phyloP scores from a whole-genome alignment of 1,284 basidiomycete genomes.

The Fereydounia khargensis region DNA sequence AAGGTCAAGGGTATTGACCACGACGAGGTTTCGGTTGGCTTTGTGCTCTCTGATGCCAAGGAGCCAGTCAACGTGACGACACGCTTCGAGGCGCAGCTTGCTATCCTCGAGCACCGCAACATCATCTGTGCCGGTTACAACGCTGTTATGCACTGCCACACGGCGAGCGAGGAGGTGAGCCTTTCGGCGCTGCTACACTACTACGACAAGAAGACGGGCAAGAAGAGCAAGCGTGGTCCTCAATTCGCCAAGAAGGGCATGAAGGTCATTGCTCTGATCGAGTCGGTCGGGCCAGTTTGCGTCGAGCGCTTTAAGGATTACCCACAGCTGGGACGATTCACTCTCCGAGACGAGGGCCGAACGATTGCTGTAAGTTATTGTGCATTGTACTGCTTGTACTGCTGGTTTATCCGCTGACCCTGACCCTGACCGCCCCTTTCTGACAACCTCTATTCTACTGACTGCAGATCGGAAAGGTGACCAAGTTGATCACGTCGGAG shows the following conservation, averaged over 20 bases:
- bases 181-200: constrained; percentile 52
- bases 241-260: constrained; percentile 55
- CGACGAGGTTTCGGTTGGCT: constrained; percentile 52
- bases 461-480: constrained; percentile 50
- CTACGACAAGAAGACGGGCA: constrained; percentile 58
- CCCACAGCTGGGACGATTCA: constrained; percentile 55
- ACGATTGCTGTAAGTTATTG: constrained; percentile 32
- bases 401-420: too few relatives aligned
- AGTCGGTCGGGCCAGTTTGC: constrained; percentile 49
- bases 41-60: constrained; percentile 48
- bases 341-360: constrained; percentile 53
- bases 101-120: constrained; percentile 56
- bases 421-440: not conserved
- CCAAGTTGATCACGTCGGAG: constrained; percentile 43
- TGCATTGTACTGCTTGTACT: too few relatives aligned
- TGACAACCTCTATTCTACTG: too few relatives aligned
- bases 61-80: constrained; percentile 51
- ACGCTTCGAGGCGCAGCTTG: constrained; percentile 56
- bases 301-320: constrained; percentile 55
- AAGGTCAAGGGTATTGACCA: constrained; percentile 54
- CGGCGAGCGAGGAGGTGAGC: constrained; percentile 49
- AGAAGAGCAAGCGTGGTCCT: constrained; percentile 54
- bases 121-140: constrained; percentile 56
- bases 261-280: constrained; percentile 56
- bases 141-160: constrained; percentile 55